Evolutionary conservation across 345 rosid species (phyloP).

Genomic region (Hibiscus syriacus): DNA sequence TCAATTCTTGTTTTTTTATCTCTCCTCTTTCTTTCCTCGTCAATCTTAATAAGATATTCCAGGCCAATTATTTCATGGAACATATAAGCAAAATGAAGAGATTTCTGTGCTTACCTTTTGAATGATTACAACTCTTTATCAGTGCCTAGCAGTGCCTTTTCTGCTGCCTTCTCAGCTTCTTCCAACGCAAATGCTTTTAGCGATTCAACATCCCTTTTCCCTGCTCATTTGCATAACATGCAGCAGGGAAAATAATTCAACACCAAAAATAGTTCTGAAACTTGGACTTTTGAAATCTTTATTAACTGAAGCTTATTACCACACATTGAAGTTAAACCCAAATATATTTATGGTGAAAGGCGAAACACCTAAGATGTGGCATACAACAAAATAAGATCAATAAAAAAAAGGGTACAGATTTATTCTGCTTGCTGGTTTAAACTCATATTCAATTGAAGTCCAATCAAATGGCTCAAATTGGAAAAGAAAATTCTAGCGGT

Average conservation of each 20-base stretch:
- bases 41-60: no score
- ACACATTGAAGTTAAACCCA: neutral
- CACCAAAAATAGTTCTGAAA: neutral
- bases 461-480: neutral
- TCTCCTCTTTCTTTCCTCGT: neutral
- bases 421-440: neutral
- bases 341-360: neutral
- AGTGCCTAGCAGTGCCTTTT: slow-evolving; percentile 47
- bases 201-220: slow-evolving; percentile 64
- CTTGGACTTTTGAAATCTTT: neutral
- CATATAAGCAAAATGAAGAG: neutral
- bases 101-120: slow-evolving; percentile 14
- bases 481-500: neutral
- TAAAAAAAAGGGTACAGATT: neutral
- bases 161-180: slow-evolving; percentile 87
- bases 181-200: slow-evolving; percentile 63
- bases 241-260: neutral
- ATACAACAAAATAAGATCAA: neutral
- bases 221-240: slow-evolving; percentile 26
- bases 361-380: neutral
- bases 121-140: slow-evolving; percentile 66
- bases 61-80: no score
- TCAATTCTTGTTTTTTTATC: neutral
- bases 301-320: neutral
- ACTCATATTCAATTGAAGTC: neutral